Percentiles rank a stretch among this genome's conserved stretches.
phyloP scores from a whole-genome alignment of 305 asterid genomes.

The Salvia sclarea region DNA sequence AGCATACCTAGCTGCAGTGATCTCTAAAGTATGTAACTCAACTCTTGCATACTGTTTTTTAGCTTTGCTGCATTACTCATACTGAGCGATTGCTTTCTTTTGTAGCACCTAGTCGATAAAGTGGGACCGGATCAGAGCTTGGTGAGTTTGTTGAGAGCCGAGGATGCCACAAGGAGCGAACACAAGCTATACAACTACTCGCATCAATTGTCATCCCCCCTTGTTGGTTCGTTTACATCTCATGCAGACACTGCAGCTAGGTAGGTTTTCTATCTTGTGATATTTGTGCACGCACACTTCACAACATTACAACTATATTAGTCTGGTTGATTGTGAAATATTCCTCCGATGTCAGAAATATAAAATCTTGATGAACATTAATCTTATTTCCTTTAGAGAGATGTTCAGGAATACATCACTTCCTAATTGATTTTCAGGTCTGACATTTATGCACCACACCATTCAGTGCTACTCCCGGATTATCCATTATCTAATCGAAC shows the following conservation, averaged over 20 bases:
- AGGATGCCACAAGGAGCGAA: conserved; percentile 42
- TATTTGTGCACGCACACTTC: conserved; percentile 2
- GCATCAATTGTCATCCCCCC: conserved; percentile 48
- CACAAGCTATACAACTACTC: conserved; percentile 45
- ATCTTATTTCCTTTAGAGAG: neutral
- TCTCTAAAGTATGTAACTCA: conserved; percentile 61
- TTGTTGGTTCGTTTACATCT: conserved; percentile 38
- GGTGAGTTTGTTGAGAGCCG: conserved; percentile 49
- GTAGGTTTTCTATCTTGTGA: conserved; percentile 41
- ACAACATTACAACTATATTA: neutral
- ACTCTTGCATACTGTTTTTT: conserved; percentile 25
- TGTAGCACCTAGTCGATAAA: conserved; percentile 58
- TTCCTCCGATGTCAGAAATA: neutral
- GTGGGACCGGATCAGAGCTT: conserved; percentile 42
- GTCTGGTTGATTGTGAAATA: neutral
- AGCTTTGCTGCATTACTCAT: conserved; percentile 21
- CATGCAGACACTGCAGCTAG: conserved; percentile 43
- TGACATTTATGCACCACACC: conserved; percentile 45
- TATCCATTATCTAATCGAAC: conserved; percentile 47
- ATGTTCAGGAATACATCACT: neutral
- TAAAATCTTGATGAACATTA: neutral
- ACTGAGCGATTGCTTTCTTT: conserved; percentile 26
- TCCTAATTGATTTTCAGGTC: conserved; percentile 49
- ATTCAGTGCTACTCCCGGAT: conserved; percentile 42
- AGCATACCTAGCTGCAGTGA: conserved; percentile 70